A percentile compares a stretch with the other conserved stretches of the same genome.
These are phyloP conservation scores for Pichia kudriavzevii DNA, from an alignment of 1,139 yeast species.

Conservation along the genomic window DNA sequence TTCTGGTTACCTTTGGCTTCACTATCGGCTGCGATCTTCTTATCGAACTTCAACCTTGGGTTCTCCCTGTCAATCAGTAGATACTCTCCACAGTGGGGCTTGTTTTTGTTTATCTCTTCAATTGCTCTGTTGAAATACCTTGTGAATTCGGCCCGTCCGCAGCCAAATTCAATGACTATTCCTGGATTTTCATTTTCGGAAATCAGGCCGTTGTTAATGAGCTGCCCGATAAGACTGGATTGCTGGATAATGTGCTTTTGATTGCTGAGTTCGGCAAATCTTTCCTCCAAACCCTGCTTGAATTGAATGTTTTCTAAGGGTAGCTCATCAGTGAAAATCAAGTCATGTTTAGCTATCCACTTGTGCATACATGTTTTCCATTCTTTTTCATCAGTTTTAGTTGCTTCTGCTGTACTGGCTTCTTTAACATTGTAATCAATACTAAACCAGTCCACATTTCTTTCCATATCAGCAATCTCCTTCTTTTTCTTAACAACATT, in stretches of 20 bases:
- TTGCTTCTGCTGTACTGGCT: slow-evolving; percentile 3
- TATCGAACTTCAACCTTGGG: slow-evolving; percentile 72
- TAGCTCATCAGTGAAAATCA: slow-evolving; percentile 16
- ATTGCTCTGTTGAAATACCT: slow-evolving; percentile 52
- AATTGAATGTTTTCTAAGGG: slow-evolving; percentile 18
- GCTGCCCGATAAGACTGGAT: slow-evolving; percentile 67
- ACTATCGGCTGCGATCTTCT: slow-evolving; percentile 38
- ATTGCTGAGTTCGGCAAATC: slow-evolving; percentile 45
- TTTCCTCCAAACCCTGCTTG: slow-evolving; percentile 27
- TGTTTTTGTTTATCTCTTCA: slow-evolving; percentile 26
- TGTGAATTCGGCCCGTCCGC: slow-evolving; percentile 82
- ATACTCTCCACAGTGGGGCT: slow-evolving; percentile 25
- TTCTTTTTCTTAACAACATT: slow-evolving; percentile 33
- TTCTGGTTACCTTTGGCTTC: slow-evolving; percentile 39
- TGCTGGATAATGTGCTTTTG: slow-evolving; percentile 80
- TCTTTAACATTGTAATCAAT: slow-evolving; percentile 19
- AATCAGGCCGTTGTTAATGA: slow-evolving; percentile 40
- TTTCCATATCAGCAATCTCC: slow-evolving; percentile 15
- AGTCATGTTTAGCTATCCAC: slow-evolving; percentile 19
- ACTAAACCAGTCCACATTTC: slow-evolving; percentile 18
- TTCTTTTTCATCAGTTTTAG: slow-evolving; percentile 19
- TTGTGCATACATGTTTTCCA: slow-evolving; percentile 25
- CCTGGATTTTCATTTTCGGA: slow-evolving; percentile 19
- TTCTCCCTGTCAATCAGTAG: slow-evolving; percentile 71
- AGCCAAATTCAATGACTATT: slow-evolving; percentile 72